Conservation (phyloP, 306 rosid genomes). For the Vicia sativa region DNA sequence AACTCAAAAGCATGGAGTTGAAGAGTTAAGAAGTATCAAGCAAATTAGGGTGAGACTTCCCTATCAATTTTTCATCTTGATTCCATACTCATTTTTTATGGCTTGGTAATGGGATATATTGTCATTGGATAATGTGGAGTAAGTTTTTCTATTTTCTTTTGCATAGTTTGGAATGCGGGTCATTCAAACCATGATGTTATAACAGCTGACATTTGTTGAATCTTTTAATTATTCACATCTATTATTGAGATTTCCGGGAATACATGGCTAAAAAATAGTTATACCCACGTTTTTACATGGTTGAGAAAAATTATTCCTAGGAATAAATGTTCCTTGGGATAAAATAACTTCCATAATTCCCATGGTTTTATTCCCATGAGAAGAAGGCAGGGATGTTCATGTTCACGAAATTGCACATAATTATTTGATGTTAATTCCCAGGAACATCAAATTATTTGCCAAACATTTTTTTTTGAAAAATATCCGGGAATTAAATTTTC, state of each 20-base stretch:
- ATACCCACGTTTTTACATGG: too few species aligned
- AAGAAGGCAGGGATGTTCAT: too few species aligned
- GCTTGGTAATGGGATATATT: slow-evolving; percentile 13
- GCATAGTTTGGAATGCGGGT: not conserved
- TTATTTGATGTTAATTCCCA: too few species aligned
- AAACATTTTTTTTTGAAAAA: too few species aligned
- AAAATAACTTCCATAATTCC: too few species aligned
- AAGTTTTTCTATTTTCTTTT: slow-evolving; percentile 13
- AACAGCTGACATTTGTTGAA: not conserved
- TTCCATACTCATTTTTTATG: slow-evolving; percentile 12
- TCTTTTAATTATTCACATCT: not conserved
- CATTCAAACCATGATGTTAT: not conserved
- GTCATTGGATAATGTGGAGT: slow-evolving; percentile 4
- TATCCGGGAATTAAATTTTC: too few species aligned
- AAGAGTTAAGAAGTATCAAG: slow-evolving; percentile 80
- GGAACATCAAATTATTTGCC: too few species aligned
- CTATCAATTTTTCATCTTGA: not conserved
- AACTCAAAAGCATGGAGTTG: slow-evolving; percentile 82
- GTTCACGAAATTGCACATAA: too few species aligned
- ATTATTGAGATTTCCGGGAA: not conserved
- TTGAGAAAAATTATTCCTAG: too few species aligned
- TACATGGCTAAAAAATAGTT: too few species aligned
- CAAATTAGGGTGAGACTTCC: slow-evolving; percentile 75
- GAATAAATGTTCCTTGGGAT: too few species aligned
- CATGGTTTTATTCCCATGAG: too few species aligned